Evolutionary conservation across 345 rosid genomes (phyloP).

Genomic region (Citrus glauca): DNA sequence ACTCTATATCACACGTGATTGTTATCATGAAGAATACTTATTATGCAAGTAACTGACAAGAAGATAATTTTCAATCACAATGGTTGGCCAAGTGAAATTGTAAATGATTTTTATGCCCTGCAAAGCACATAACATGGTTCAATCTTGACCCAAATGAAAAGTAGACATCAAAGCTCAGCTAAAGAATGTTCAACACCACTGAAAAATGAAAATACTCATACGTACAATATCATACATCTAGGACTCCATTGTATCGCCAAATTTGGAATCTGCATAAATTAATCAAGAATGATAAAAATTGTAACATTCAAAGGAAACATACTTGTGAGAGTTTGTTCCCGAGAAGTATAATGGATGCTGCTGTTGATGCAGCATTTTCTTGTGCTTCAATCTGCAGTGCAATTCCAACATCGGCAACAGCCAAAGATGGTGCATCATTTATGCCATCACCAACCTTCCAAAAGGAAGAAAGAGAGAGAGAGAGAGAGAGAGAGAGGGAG

Average conservation of each 20-base stretch:
- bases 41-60: background rate
- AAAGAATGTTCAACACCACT: background rate
- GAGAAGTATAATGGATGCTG: constrained; percentile 87
- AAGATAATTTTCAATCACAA: background rate
- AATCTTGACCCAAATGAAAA: background rate
- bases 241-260: background rate
- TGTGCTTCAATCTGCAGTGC: constrained; percentile 84
- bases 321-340: constrained; percentile 87
- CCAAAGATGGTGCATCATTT: constrained; percentile 95
- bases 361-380: constrained; percentile 89
- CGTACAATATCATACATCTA: background rate
- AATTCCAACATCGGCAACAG: constrained; percentile 88
- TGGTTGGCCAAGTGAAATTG: background rate
- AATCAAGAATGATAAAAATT: background rate
- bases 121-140: background rate
- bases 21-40: background rate
- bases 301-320: constrained; percentile 11
- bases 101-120: background rate
- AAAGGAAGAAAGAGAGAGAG: background rate
- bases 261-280: background rate
- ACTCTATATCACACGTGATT: background rate
- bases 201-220: background rate
- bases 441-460: constrained; percentile 92
- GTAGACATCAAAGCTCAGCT: background rate
- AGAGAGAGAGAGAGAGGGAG: background rate